phyloP scores from a whole-genome alignment of 2,329 filamentous ascomycete species.

The Colletotrichum trifolii region DNA sequence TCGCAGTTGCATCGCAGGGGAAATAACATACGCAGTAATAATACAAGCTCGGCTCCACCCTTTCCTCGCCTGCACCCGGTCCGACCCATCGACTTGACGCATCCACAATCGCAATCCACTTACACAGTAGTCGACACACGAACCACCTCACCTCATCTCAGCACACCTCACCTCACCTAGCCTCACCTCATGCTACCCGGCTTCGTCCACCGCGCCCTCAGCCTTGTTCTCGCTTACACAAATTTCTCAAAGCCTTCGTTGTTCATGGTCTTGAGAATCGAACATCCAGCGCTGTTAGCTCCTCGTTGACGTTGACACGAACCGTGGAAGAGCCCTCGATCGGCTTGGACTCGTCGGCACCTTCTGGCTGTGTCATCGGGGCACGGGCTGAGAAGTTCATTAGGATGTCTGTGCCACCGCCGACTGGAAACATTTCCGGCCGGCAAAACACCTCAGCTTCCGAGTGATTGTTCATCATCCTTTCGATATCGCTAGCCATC shows the following conservation, averaged over 20 bases:
- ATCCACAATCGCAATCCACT: neutral
- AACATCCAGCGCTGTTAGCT: too few species aligned
- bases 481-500: constrained; percentile 5
- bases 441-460: neutral
- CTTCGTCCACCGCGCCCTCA: neutral
- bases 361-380: too few species aligned
- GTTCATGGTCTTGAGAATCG: too few species aligned
- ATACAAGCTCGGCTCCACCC: constrained; percentile 11
- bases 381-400: too few species aligned
- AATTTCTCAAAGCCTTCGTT: too few species aligned
- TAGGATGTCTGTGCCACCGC: neutral
- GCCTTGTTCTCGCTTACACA: neutral
- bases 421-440: constrained; percentile 14
- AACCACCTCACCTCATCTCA: constrained; percentile 10
- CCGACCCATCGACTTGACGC: constrained; percentile 5
- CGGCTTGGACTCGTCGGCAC: too few species aligned
- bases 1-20: neutral
- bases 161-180: neutral
- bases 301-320: too few species aligned
- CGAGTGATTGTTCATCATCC: neutral
- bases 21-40: constrained; percentile 3
- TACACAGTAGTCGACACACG: constrained; percentile 5
- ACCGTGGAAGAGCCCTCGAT: too few species aligned
- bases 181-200: neutral
- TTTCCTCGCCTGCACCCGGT: constrained; percentile 24